These are phyloP conservation scores for Colletotrichum cordylinicola DNA, from an alignment of 2,329 filamentous ascomycete species.

Conservation along the genomic window DNA sequence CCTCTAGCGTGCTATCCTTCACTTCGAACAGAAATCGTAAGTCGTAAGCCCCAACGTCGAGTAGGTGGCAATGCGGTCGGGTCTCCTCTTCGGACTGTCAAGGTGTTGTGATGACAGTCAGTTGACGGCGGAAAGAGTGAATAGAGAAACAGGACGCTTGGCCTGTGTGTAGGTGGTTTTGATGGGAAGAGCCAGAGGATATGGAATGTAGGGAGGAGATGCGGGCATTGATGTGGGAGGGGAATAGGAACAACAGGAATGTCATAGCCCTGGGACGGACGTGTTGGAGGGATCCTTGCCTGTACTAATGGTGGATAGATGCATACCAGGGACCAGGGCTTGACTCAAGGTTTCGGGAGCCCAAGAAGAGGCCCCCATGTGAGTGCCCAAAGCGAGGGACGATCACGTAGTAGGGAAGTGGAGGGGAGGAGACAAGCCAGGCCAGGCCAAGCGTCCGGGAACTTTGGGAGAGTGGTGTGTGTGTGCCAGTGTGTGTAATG, in stretches of 20 bases:
- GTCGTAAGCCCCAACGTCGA: conserved; percentile 7
- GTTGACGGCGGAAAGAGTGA: not conserved
- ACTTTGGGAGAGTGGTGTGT: conserved; percentile 2
- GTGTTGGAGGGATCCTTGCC: conserved; percentile 20
- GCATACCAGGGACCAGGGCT: conserved; percentile 24
- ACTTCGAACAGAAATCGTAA: not conserved
- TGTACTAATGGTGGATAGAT: conserved; percentile 21
- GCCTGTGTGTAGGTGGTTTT: conserved; percentile 15
- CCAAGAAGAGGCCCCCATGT: conserved; percentile 16
- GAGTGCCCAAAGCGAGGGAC: conserved; percentile 23
- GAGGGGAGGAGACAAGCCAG: not conserved
- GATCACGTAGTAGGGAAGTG: conserved; percentile 20
- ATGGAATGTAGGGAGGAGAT: conserved; percentile 25
- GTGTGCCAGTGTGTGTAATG: not conserved
- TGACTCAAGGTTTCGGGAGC: conserved; percentile 24
- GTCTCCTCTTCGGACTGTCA: conserved; percentile 5
- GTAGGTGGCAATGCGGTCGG: not conserved
- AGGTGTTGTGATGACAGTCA: conserved; percentile 2
- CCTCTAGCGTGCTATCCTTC: conserved; percentile 8
- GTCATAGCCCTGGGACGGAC: conserved; percentile 23
- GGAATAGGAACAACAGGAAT: conserved; percentile 21
- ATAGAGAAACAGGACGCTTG: not conserved
- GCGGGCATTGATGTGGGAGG: conserved; percentile 20
- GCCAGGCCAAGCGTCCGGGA: conserved; percentile 17
- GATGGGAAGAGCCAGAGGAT: conserved; percentile 17